A percentile compares a stretch with the other conserved stretches of the same genome.
phyloP scores from a whole-genome alignment of 106 monocot species.

The Dioscorea dumetorum region DNA sequence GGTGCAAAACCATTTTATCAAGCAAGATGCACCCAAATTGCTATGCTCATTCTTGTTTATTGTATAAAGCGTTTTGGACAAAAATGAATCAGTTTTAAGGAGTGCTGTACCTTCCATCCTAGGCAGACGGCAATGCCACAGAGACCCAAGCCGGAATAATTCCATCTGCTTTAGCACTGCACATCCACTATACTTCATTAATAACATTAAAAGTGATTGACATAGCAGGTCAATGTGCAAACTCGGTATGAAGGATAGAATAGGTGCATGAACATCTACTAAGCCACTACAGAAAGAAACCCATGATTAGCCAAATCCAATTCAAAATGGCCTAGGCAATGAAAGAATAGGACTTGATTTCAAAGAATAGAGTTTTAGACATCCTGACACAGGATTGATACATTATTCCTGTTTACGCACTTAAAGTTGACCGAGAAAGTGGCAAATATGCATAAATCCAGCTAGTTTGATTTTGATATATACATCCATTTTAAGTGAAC shows the following conservation, averaged over 20 bases:
- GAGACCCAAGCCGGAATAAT: constrained; percentile 38
- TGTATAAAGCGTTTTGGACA: not conserved
- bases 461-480: too few species aligned
- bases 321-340: too few species aligned
- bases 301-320: too few species aligned
- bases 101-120: not conserved
- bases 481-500: too few species aligned
- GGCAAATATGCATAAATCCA: too few species aligned
- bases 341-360: too few species aligned
- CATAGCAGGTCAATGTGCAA: not conserved
- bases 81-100: not conserved
- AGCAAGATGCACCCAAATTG: not conserved
- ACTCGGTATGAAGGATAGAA: not conserved
- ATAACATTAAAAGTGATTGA: not conserved
- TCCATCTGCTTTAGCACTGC: constrained; percentile 41
- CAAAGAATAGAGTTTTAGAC: too few species aligned
- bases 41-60: not conserved
- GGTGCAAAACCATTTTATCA: too few species aligned
- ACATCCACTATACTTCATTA: not conserved
- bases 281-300: not conserved
- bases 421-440: not conserved
- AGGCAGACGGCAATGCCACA: constrained; percentile 8
- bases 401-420: not conserved
- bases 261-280: not conserved
- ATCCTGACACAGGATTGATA: not conserved